Percentiles rank a stretch among this genome's conserved stretches.
phyloP scores from a whole-genome alignment of 306 rosid genomes.

The Prinsepia uniflora region DNA sequence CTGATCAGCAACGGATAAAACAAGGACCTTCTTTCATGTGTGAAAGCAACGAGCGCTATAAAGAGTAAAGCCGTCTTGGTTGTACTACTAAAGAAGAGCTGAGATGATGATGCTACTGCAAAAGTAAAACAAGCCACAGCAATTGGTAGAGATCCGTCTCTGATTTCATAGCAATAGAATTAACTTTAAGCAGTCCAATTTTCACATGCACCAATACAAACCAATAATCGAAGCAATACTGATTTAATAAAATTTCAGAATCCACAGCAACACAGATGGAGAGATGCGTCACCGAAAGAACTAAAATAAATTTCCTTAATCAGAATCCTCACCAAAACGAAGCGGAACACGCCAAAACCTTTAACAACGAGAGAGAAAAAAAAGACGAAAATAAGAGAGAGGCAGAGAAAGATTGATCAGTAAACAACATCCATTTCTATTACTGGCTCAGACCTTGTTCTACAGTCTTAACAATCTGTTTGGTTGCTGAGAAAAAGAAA shows the following conservation, averaged over 20 bases:
- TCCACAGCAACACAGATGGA: slow-evolving; percentile 46
- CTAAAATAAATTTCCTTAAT: slow-evolving; percentile 59
- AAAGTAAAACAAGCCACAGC: slow-evolving; percentile 59
- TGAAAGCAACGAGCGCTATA: slow-evolving; percentile 35
- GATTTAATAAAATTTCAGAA: slow-evolving; percentile 32
- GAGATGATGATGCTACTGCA: slow-evolving; percentile 63
- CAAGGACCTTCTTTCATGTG: slow-evolving; percentile 42
- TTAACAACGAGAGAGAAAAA: slow-evolving; percentile 30
- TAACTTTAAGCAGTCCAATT: slow-evolving; percentile 32
- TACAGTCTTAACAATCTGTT: slow-evolving; percentile 35
- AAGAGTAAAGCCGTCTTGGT: slow-evolving; percentile 49
- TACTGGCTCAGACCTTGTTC: slow-evolving; percentile 4
- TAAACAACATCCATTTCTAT: slow-evolving; percentile 29
- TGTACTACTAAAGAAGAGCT: slow-evolving; percentile 33
- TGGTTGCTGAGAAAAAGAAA: slow-evolving; percentile 51
- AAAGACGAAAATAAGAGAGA: slow-evolving; percentile 27
- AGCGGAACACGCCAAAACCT: slow-evolving; percentile 79
- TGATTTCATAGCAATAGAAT: slow-evolving; percentile 32
- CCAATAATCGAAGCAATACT: slow-evolving; percentile 8
- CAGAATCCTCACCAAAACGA: slow-evolving; percentile 96
- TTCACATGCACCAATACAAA: slow-evolving; percentile 23
- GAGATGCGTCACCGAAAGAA: slow-evolving; percentile 56
- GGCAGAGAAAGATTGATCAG: slow-evolving; percentile 49
- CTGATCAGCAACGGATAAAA: slow-evolving; percentile 51
- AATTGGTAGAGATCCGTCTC: slow-evolving; percentile 88